Percentiles rank a stretch among this genome's conserved stretches.
These are phyloP conservation scores for Nakaseomyces sp. DNA, from an alignment of 1,139 yeast genomes.

Conservation along the genomic window DNA sequence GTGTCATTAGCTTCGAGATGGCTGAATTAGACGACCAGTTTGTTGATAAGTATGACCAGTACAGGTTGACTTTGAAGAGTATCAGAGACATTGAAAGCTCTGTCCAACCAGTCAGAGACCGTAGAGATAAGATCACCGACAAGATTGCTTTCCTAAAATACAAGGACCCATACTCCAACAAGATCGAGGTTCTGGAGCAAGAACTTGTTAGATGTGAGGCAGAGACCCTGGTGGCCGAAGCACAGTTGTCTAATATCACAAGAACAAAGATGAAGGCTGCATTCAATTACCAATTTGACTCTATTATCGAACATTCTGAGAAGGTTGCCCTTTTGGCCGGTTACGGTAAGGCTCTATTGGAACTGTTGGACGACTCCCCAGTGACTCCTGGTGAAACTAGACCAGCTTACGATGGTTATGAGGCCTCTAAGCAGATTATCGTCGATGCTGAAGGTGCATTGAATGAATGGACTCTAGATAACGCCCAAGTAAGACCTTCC, in stretches of 20 bases:
- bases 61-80: conserved; percentile 90
- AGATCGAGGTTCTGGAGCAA: conserved; percentile 90
- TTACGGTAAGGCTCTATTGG: conserved; percentile 94
- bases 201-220: conserved; percentile 99
- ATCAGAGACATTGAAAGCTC: conserved; percentile 95
- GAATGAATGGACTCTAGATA: conserved; percentile 93
- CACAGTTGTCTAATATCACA: conserved; percentile 94
- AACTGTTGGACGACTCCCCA: conserved; percentile 90
- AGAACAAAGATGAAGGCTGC: conserved; percentile 97
- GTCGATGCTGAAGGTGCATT: conserved; percentile 95
- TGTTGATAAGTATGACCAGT: conserved; percentile 95
- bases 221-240: conserved; percentile 97
- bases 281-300: conserved; percentile 93
- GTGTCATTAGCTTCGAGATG: conserved; percentile 89
- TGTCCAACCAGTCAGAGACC: conserved; percentile 96
- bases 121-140: conserved; percentile 95
- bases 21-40: conserved; percentile 97
- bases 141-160: conserved; percentile 95
- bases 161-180: conserved; percentile 97
- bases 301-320: conserved; percentile 93
- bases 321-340: conserved; percentile 95
- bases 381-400: conserved; percentile 99
- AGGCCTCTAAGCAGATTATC: conserved; percentile 94
- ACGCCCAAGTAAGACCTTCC: conserved; percentile 92
- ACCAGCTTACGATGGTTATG: conserved; percentile 97